Base-by-base conservation (phyloP, 306 rosid species). In the Dryas octopetala region DNA sequence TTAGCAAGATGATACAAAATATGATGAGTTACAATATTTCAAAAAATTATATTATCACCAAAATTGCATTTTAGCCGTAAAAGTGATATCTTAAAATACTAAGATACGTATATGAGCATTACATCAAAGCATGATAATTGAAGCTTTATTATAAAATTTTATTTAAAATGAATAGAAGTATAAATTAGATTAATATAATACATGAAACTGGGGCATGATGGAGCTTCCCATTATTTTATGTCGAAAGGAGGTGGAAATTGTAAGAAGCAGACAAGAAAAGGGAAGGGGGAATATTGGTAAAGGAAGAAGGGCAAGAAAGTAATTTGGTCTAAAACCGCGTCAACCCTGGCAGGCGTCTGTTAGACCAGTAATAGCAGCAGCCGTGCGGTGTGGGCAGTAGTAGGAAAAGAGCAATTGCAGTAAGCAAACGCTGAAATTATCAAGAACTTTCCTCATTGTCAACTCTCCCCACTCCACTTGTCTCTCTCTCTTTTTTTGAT, bases 281-380 rank as follows among this genome's bases (percentile, higher is more conserved):
- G 5, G 3, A 13, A 9, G 4, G 7, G 7, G 26, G 4, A 71
- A 7, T 2, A 3, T 9, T 1, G 1, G 69, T 4, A 61, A 62
- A 0, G 0, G 15, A 13, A 7, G 6, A 62, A 57, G 79, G 86
- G 55, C 7, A 86, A 0, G 60, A 0, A 6, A 0, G 87, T 75
- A 44, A 83, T 78, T 80, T 53, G 0, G 0, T 0, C 1, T 1
- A 41, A 76, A 74, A 67, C 76, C 89, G 95, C 90, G 96, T 90
- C 64, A 62, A 80, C 68, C n/a, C 48, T 10, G 76, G 38, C 7
- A 16, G 76, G 78, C 82, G 75, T 45, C 79, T 57, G 48, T 1
- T 3, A 19, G 55, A 48, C 4, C 2, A 28, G 32, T 2, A 61
- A 66, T 7, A 38, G 68, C 4, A 51, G 46, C 3, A 47, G 13